Conservation (phyloP, 495 filamentous ascomycete genomes). For the Penicillium soppii region DNA sequence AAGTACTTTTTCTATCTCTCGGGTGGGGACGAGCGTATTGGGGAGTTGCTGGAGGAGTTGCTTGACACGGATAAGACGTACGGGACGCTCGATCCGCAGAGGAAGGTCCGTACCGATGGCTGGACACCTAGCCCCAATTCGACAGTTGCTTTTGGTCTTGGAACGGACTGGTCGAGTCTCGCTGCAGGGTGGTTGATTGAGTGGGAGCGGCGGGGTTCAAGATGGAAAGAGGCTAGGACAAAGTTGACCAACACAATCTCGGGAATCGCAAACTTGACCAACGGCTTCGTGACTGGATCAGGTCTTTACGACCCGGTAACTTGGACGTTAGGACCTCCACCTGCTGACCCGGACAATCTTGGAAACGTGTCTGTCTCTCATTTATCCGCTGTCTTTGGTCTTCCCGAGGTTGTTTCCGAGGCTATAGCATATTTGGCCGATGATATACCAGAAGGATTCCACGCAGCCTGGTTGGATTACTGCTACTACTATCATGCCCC, state of each 20-base stretch:
- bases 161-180: slow-evolving; percentile 48
- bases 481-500: slow-evolving; percentile 38
- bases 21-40: slow-evolving; percentile 40
- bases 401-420: slow-evolving; percentile 44
- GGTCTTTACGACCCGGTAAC: slow-evolving; percentile 42
- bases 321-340: slow-evolving; percentile 38
- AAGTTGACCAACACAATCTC: slow-evolving; percentile 38
- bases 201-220: slow-evolving; percentile 44
- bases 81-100: slow-evolving; percentile 41
- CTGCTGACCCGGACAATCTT: slow-evolving; percentile 38
- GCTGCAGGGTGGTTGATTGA: slow-evolving; percentile 47
- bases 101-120: slow-evolving; percentile 46
- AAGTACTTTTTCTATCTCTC: slow-evolving; percentile 48
- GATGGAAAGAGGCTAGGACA: slow-evolving; percentile 38
- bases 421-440: slow-evolving; percentile 30
- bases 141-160: slow-evolving; percentile 40
- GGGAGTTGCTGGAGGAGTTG: slow-evolving; percentile 42
- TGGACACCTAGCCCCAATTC: slow-evolving; percentile 39
- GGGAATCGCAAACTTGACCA: slow-evolving; percentile 42
- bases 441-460: slow-evolving; percentile 27
- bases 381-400: slow-evolving; percentile 45
- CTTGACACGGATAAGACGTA: slow-evolving; percentile 42
- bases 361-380: slow-evolving; percentile 41
- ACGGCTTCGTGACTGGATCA: slow-evolving; percentile 48
- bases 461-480: slow-evolving; percentile 46